Evolutionary conservation across 805 yeast species (phyloP).

Genomic region (Hanseniaspora taiwanica): DNA sequence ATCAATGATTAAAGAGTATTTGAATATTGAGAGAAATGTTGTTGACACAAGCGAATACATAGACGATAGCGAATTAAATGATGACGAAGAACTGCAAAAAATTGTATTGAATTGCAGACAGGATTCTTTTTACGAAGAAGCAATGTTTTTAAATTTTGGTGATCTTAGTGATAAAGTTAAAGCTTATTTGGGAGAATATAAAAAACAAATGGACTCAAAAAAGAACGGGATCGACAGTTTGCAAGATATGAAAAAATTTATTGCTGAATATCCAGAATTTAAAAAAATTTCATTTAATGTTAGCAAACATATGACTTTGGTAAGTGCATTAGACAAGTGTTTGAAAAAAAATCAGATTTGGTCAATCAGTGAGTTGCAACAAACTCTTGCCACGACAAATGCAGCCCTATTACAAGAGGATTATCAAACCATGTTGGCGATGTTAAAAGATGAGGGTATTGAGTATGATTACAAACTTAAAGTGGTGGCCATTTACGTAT

Average conservation of each 20-base stretch:
- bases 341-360: conserved; percentile 56
- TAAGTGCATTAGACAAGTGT: conserved; percentile 70
- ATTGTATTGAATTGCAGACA: conserved; percentile 54
- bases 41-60: conserved; percentile 43
- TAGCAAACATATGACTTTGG: conserved; percentile 82
- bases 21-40: conserved; percentile 71
- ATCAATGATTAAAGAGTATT: conserved; percentile 88
- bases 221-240: conserved; percentile 56
- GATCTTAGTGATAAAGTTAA: conserved; percentile 84
- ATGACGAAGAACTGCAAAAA: conserved; percentile 5
- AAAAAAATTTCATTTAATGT: conserved; percentile 78
- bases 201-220: conserved; percentile 61
- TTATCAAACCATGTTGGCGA: conserved; percentile 37
- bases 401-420: conserved; percentile 46
- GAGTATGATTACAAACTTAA: conserved; percentile 51
- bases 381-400: conserved; percentile 49
- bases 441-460: conserved; percentile 35
- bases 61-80: conserved; percentile 1
- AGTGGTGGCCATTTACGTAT: conserved; percentile 48
- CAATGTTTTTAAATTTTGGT: conserved; percentile 87
- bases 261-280: conserved; percentile 90
- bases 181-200: conserved; percentile 71
- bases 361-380: conserved; percentile 85
- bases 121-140: conserved; percentile 65
- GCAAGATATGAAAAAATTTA: conserved; percentile 79